phyloP scores from a whole-genome alignment of 169 alveolate species.

The Miamiensis avidus region DNA sequence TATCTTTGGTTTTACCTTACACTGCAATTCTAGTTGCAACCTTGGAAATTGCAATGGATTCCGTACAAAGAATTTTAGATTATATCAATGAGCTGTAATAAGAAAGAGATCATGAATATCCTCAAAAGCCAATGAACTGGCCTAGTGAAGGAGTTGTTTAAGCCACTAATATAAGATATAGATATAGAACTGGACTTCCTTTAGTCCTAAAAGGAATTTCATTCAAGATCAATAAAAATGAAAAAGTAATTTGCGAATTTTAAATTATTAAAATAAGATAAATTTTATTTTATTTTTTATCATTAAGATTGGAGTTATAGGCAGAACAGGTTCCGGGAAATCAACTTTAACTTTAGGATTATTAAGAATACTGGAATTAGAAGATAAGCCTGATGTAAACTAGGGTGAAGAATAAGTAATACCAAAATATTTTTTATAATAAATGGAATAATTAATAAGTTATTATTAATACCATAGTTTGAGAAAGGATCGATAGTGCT shows the following conservation, averaged over 20 bases:
- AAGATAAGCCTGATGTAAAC: neutral
- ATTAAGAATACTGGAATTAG: conserved; percentile 55
- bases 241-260: conserved; percentile 45
- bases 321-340: conserved; percentile 94
- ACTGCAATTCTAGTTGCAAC: neutral
- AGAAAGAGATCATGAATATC: conserved; percentile 2
- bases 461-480: neutral
- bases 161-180: conserved; percentile 49
- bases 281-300: too few relatives aligned
- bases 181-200: conserved; percentile 77
- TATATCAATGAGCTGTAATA: conserved; percentile 1
- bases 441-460: too few relatives aligned
- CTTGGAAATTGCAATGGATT: conserved; percentile 1
- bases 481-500: conserved; percentile 18
- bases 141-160: conserved; percentile 58
- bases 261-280: too few relatives aligned
- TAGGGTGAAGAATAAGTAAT: neutral
- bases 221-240: conserved; percentile 58
- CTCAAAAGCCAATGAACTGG: conserved; percentile 41
- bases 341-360: conserved; percentile 80
- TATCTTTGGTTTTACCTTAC: neutral
- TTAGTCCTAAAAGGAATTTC: conserved; percentile 57
- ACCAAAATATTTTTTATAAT: too few relatives aligned
- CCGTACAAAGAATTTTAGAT: conserved; percentile 10
- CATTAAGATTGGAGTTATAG: conserved; percentile 81